Percentiles rank a stretch among this genome's conserved stretches.
phyloP scores from a whole-genome alignment of 768 basidiomycete genomes.

The Trametes sanguinea region DNA sequence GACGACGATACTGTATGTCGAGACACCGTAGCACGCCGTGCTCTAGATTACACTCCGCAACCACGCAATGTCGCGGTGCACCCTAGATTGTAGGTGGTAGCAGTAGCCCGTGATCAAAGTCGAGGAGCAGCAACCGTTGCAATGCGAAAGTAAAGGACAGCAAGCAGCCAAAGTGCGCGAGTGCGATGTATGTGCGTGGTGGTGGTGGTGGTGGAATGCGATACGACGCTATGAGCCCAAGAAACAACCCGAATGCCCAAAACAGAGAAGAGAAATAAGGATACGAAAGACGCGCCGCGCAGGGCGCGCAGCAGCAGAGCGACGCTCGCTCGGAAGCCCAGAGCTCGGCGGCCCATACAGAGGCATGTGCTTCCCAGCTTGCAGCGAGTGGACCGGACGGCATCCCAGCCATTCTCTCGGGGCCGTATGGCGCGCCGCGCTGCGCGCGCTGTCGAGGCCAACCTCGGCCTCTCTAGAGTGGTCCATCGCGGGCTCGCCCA shows the following conservation, averaged over 20 bases:
- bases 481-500: background rate
- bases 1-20: background rate
- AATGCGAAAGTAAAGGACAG: too few relatives aligned
- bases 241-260: too few relatives aligned
- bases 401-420: background rate
- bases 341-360: too few relatives aligned
- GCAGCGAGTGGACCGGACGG: background rate
- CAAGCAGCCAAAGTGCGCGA: too few relatives aligned
- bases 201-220: too few relatives aligned
- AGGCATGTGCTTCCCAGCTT: too few relatives aligned
- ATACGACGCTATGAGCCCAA: too few relatives aligned
- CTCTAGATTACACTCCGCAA: slow-evolving; percentile 1
- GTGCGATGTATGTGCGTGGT: too few relatives aligned
- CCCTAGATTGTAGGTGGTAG: background rate
- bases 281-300: too few relatives aligned
- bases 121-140: background rate
- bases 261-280: too few relatives aligned
- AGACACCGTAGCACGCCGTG: background rate
- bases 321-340: too few relatives aligned
- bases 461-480: background rate
- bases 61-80: slow-evolving; percentile 4
- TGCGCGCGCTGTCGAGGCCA: background rate
- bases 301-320: too few relatives aligned
- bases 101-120: background rate
- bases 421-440: background rate